phyloP scores from a whole-genome alignment of 768 basidiomycete genomes.

The Russula earlei region DNA sequence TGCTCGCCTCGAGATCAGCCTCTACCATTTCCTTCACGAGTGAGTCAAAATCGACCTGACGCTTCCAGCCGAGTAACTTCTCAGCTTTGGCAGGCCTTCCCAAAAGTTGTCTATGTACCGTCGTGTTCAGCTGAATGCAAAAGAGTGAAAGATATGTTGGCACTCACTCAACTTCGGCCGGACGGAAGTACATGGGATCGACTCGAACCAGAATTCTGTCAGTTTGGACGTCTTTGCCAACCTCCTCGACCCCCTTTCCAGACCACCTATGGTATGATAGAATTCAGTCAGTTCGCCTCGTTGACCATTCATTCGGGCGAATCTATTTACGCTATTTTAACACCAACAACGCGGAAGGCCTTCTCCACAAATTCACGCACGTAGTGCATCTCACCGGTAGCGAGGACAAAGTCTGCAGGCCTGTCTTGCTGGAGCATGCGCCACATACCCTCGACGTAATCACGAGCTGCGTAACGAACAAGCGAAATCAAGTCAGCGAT shows the following conservation, averaged over 20 bases:
- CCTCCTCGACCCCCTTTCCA: conserved; percentile 64
- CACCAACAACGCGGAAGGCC: conserved; percentile 62
- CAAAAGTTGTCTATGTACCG: conserved; percentile 51
- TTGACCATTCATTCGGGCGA: background rate
- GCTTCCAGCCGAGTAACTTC: conserved; percentile 81
- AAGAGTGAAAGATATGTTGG: background rate
- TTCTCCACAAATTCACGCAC: conserved; percentile 92
- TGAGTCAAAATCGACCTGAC: conserved; percentile 70
- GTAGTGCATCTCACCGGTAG: conserved; percentile 91
- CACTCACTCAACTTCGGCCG: conserved; percentile 87
- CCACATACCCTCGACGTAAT: conserved; percentile 99
- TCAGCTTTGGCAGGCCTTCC: conserved; percentile 92
- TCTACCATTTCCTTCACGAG: conserved; percentile 91
- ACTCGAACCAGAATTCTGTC: conserved; percentile 72
- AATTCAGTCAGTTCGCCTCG: conserved; percentile 3
- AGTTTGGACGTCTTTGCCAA: conserved; percentile 62
- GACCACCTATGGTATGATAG: conserved; percentile 49
- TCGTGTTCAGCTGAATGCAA: background rate
- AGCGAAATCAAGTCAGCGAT: background rate
- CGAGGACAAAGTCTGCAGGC: conserved; percentile 88
- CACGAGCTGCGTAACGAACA: conserved; percentile 42
- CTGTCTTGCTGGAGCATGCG: conserved; percentile 81
- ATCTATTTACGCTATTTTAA: conserved; percentile 48
- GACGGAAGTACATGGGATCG: conserved; percentile 87
- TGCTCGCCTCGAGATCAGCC: conserved; percentile 65